Evolutionary conservation across 148 eudicot species (phyloP).

Genomic region (Amaranthus hypochondriacus): DNA sequence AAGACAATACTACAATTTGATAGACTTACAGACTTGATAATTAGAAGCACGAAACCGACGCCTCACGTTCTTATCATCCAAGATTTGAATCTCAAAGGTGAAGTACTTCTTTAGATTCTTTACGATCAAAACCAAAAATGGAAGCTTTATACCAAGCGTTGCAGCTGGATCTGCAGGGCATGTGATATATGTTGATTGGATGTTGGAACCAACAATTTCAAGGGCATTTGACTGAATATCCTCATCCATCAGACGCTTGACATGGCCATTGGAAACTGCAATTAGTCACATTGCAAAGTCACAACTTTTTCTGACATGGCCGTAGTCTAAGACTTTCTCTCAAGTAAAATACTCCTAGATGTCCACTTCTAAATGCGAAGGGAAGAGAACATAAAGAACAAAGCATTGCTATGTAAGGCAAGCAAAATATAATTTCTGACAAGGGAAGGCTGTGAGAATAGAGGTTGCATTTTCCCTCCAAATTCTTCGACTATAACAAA

Average conservation of each 20-base stretch:
- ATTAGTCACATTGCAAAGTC: constrained; percentile 3
- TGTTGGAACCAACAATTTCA: constrained; percentile 87
- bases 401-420: background rate
- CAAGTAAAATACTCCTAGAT: background rate
- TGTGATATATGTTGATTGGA: constrained; percentile 89
- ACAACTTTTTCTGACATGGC: background rate
- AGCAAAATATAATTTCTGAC: background rate
- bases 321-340: background rate
- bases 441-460: too few relatives aligned
- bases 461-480: too few relatives aligned
- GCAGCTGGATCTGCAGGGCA: constrained; percentile 98
- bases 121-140: constrained; percentile 87
- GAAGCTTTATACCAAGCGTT: constrained; percentile 95
- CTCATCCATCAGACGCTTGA: constrained; percentile 86
- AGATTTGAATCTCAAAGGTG: constrained; percentile 94
- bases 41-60: constrained; percentile 99
- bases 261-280: constrained; percentile 90
- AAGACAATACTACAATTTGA: constrained; percentile 23
- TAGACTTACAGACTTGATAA: constrained; percentile 98
- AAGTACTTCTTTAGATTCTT: constrained; percentile 93
- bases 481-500: too few relatives aligned
- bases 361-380: background rate
- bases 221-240: constrained; percentile 96
- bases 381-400: background rate
- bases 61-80: constrained; percentile 99